These are phyloP conservation scores for Phaffia australis DNA, from an alignment of 768 basidiomycete genomes.

Conservation along the genomic window DNA sequence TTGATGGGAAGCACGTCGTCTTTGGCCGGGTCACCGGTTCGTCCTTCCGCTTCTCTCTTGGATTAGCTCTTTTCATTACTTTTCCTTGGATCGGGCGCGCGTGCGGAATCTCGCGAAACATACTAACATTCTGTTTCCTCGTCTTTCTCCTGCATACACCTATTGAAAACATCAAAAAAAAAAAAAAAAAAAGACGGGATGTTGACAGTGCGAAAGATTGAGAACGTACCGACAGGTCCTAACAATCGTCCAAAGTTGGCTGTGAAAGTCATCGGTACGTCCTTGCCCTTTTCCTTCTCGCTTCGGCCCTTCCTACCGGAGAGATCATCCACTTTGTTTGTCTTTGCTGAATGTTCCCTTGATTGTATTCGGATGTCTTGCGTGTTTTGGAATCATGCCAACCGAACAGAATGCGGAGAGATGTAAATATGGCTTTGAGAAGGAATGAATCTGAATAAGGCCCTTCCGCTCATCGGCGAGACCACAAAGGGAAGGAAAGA, in stretches of 20 bases:
- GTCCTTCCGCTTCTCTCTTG: background rate
- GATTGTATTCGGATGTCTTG: too few species aligned
- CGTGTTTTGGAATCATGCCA: background rate
- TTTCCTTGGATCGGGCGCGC: background rate
- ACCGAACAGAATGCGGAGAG: constrained; percentile 17
- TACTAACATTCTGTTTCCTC: too few species aligned
- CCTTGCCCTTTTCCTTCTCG: background rate
- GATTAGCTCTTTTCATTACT: constrained; percentile 9
- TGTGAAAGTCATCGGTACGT: constrained; percentile 73
- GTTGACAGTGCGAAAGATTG: constrained; percentile 90
- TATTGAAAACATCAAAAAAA: too few species aligned
- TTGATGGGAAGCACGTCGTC: constrained; percentile 89
- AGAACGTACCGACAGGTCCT: constrained; percentile 77
- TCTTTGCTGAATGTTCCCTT: background rate
- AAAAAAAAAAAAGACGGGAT: constrained; percentile 59
- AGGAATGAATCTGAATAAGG: background rate
- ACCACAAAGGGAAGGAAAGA: background rate
- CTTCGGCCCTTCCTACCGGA: background rate
- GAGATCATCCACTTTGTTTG: too few species aligned
- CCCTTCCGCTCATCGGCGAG: background rate
- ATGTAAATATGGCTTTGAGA: background rate
- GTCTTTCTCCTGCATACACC: background rate
- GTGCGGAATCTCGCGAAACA: background rate
- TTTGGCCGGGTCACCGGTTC: constrained; percentile 65
- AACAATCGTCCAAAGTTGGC: constrained; percentile 81